Evolutionary conservation across 345 rosid species (phyloP), one percentile per base, ranked within the genome.

Genomic region (Salix caprea): DNA sequence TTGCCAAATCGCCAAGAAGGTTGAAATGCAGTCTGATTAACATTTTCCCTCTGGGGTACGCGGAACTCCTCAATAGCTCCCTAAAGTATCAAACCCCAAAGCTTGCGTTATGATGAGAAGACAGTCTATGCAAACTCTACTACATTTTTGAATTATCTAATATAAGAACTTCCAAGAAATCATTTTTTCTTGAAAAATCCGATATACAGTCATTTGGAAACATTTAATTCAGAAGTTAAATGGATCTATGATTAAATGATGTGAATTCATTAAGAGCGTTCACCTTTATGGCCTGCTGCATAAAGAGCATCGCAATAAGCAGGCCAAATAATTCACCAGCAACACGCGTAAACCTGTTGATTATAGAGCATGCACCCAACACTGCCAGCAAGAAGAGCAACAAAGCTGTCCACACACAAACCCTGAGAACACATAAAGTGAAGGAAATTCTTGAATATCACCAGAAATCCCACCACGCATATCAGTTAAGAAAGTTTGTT

Each of bases 271-370:
- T 24, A 40, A 72, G 78, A 76, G 21, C 32, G 74, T 85, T 88
- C 76, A 92, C 98, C 83, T 82, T 93, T 46, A 94, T 89, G 78
- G 98, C 97, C 85, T 94, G 85, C 88, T 94, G 97, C 95, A 93
- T 88, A 79, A 93, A 95, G 76, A 95, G 94, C 92, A 94, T 90
- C 26, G 97, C 97, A 32, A 94, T 94, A 48, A 94, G 92, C 50
- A 95, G 87, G 83, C 97, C 99, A 81, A 95, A 95, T 37, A 95
- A 82, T 83, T 93, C 99, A 18, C 99, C 97, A 4, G 99, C 97
- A 24, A 95, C 58, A 65, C 99, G 92, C 69, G 99, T 95, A 80
- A 95, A 95, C 80, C 99, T 86, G 83, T 87, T 95, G 85, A 95
- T 93, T 74, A 95, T 91, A 52, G 97, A 87, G 88, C 97, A 91